These are phyloP conservation scores for Diospyros kaki DNA, from an alignment of 148 eudicot genomes.

Conservation along the genomic window DNA sequence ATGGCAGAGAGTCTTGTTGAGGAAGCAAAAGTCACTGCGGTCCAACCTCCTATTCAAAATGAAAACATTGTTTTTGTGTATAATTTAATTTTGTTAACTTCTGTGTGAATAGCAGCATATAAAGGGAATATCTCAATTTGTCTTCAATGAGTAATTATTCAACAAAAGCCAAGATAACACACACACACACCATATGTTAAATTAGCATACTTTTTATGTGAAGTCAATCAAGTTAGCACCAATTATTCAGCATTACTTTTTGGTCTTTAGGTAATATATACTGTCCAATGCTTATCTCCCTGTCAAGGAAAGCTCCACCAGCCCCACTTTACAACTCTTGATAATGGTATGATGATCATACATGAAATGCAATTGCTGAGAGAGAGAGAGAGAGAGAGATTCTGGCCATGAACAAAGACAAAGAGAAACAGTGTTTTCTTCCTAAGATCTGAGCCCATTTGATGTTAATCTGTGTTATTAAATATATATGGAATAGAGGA, in stretches of 20 bases:
- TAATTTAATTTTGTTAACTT: too few relatives aligned
- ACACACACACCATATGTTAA: neutral
- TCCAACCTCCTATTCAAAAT: neutral
- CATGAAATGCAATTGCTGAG: conserved; percentile 30
- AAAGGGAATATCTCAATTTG: too few relatives aligned
- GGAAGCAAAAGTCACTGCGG: conserved; percentile 14
- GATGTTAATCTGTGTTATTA: conserved; percentile 10
- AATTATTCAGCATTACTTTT: conserved; percentile 21
- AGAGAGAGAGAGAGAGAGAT: conserved; percentile 37
- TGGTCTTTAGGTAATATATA: conserved; percentile 5
- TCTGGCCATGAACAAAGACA: conserved; percentile 44
- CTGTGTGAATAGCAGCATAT: too few relatives aligned
- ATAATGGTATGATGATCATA: conserved; percentile 43
- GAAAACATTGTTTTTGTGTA: too few relatives aligned
- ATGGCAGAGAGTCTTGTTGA: conserved; percentile 7
- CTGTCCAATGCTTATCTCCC: conserved; percentile 37
- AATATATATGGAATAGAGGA: conserved; percentile 12
- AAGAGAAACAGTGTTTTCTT: conserved; percentile 48
- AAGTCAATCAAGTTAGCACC: conserved; percentile 20
- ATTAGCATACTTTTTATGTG: neutral
- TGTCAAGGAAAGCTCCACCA: conserved; percentile 30
- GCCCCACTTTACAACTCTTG: conserved; percentile 26
- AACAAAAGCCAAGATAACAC: too few relatives aligned
- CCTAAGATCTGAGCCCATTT: conserved; percentile 45
- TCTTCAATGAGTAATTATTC: too few relatives aligned